Evolutionary conservation across 345 rosid species (phyloP), one percentile per base, ranked within the genome.

Genomic region (Arabidopsis suecica): DNA sequence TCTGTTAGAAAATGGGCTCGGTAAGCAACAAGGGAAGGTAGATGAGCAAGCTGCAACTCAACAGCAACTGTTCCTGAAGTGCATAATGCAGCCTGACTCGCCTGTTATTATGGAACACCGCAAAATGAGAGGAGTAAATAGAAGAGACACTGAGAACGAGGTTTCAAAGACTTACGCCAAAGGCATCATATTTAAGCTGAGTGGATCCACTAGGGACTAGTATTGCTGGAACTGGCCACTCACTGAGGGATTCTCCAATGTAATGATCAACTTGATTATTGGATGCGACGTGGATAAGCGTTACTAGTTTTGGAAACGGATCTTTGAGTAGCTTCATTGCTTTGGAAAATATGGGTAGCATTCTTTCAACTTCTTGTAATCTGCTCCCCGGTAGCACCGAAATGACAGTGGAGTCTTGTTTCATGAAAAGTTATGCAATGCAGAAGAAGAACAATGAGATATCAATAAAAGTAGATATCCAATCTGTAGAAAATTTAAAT

Each of bases 51-150:
- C 79, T 91, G 97, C 77, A 94, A 69, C 82, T 94, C 96, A 73
- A 94, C 71, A 28, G 96, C 96, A 67, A 86, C 98, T n/a, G 98
- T 90, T 81, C 97, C 98, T n/a, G 97, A 94, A 67, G 97, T 91
- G 78, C 98, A 94, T 63, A 94, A 76, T 12, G 98, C 98, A 73
- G 83, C 88, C 71, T 38, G 78, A 66, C 98, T 91, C 53, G 86
- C 96, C 98, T 94, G 93, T 81, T 28, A 49, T 59, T 59, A 78
- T 44, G 48, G 68, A 34, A 53, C 14, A 22, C 60, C 10, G 7
- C 3, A 59, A 30, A 67, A 61, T 78, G 44, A 60, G 71, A 61
- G 51, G 9, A 50, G 34, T 49, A 23, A 36, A 61, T 5, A 37
- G 55, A 55, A 50, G 50, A 51, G 40, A 48, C 45, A 38, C 1